Percentiles rank a stretch among this genome's conserved stretches.
These are phyloP conservation scores for Fagopyrum esculentum DNA, from an alignment of 148 eudicot genomes.

Conservation along the genomic window DNA sequence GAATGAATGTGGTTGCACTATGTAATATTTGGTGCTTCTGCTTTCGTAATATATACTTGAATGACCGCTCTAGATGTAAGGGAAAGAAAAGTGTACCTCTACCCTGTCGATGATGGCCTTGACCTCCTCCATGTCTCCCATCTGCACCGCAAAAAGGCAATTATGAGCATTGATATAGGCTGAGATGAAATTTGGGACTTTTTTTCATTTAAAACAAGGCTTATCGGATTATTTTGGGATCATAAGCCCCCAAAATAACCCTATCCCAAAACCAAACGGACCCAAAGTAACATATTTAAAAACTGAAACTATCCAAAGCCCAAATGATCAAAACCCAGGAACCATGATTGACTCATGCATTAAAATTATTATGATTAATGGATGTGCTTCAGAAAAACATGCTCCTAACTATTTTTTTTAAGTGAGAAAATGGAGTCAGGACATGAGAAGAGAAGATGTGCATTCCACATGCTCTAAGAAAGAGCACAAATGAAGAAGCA, in stretches of 20 bases:
- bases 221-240: no score
- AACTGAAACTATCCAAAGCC: neutral
- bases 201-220: no score
- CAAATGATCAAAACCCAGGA: neutral
- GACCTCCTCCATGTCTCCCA: slow-evolving; percentile 62
- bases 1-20: neutral
- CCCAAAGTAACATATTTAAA: neutral
- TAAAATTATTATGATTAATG: neutral
- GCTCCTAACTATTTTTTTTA: neutral
- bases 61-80: neutral
- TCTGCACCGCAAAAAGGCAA: slow-evolving; percentile 30
- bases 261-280: no score
- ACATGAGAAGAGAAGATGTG: neutral
- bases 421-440: neutral
- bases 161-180: neutral
- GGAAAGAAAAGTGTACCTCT: slow-evolving; percentile 43
- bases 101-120: slow-evolving; percentile 56
- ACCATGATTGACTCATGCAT: neutral
- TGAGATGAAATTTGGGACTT: no score
- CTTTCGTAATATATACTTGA: neutral
- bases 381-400: neutral
- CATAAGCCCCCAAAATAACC: no score
- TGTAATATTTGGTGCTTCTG: neutral
- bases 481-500: neutral
- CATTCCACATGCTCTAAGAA: neutral